These are phyloP conservation scores for Suillus variegatus DNA, from an alignment of 768 basidiomycete genomes.

Conservation along the genomic window DNA sequence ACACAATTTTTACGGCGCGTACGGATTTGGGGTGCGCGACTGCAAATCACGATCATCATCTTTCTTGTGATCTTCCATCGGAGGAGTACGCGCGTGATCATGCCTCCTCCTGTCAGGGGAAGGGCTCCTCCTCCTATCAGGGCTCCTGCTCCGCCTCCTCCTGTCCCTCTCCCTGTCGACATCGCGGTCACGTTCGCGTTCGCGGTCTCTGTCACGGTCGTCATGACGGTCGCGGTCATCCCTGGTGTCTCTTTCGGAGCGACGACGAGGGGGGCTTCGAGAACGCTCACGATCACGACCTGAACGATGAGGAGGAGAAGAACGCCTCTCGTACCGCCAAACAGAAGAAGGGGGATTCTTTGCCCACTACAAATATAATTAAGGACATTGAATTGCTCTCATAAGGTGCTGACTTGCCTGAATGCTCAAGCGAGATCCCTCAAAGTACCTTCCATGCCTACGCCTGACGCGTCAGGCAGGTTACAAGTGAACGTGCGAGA, in stretches of 20 bases:
- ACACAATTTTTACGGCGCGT: constrained; percentile 33
- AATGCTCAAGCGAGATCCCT: constrained; percentile 73
- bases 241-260: constrained; percentile 35
- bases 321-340: constrained; percentile 72
- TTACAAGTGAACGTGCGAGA: background rate
- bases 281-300: constrained; percentile 47
- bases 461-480: constrained; percentile 14
- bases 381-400: background rate
- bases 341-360: constrained; percentile 83
- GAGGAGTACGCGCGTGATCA: constrained; percentile 56
- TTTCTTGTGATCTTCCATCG: constrained; percentile 41
- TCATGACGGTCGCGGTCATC: constrained; percentile 38
- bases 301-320: constrained; percentile 43
- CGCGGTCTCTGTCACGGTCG: constrained; percentile 32
- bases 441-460: constrained; percentile 78
- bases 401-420: constrained; percentile 47
- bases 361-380: constrained; percentile 58
- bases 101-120: constrained; percentile 45
- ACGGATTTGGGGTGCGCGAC: constrained; percentile 55
- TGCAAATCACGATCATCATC: constrained; percentile 53
- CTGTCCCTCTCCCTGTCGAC: constrained; percentile 45
- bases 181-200: constrained; percentile 36
- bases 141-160: constrained; percentile 51
- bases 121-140: constrained; percentile 48
- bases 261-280: constrained; percentile 51